Evolutionary conservation across 441 rosid species (phyloP).

Genomic region (Populus hybrid): DNA sequence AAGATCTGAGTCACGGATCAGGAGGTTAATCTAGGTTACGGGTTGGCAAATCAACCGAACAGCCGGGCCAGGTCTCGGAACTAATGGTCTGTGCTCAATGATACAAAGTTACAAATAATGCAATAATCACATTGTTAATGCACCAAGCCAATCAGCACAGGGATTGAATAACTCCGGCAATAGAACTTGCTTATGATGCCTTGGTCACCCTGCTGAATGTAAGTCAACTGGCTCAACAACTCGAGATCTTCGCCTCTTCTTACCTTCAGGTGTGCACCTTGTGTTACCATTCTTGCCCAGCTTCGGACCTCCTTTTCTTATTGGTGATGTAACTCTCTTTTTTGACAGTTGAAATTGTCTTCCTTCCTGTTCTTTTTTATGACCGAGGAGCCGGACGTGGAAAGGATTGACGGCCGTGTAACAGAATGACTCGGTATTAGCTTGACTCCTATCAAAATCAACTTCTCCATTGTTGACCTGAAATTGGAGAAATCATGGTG

Average conservation of each 20-base stretch:
- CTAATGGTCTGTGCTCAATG: neutral
- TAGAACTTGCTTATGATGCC: neutral
- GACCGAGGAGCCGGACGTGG: slow-evolving; percentile 43
- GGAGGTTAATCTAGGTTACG: too few species aligned
- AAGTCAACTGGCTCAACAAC: slow-evolving; percentile 39
- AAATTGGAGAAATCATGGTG: slow-evolving; percentile 6
- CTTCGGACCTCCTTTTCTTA: slow-evolving; percentile 34
- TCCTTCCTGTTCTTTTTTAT: slow-evolving; percentile 24
- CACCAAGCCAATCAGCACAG: slow-evolving; percentile 19
- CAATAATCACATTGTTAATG: neutral
- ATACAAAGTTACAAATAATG: slow-evolving; percentile 5
- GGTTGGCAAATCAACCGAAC: too few species aligned
- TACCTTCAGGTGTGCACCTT: slow-evolving; percentile 65
- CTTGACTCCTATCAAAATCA: slow-evolving; percentile 50
- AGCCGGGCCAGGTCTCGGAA: too few species aligned
- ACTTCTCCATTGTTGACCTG: slow-evolving; percentile 94
- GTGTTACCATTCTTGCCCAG: slow-evolving; percentile 40
- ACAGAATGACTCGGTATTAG: slow-evolving; percentile 39
- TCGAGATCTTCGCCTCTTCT: slow-evolving; percentile 62
- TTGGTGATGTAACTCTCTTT: slow-evolving; percentile 68
- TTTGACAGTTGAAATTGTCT: slow-evolving; percentile 30
- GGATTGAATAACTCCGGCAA: slow-evolving; percentile 21
- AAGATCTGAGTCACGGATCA: too few species aligned
- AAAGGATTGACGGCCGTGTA: slow-evolving; percentile 70
- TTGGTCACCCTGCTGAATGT: slow-evolving; percentile 32